These are phyloP conservation scores for Cicer cuneatum DNA, from an alignment of 306 rosid genomes.

Conservation along the genomic window DNA sequence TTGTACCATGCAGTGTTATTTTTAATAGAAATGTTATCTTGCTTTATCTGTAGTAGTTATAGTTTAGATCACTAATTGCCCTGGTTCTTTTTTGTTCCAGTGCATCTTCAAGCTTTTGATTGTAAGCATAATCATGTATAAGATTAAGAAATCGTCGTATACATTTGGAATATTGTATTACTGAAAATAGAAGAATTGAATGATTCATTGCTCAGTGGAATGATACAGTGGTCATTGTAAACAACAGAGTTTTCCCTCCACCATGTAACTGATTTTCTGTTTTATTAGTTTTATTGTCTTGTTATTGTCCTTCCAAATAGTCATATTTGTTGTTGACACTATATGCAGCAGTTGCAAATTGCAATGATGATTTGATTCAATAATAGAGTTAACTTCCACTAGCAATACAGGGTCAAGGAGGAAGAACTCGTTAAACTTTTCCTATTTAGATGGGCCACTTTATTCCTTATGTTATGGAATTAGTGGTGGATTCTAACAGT, in stretches of 20 bases:
- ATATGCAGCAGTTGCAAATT: conserved; percentile 16
- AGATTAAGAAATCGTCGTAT: conserved; percentile 6
- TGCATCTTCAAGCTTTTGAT: conserved; percentile 39
- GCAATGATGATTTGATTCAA: conserved; percentile 7
- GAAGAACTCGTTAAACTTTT: too few relatives aligned
- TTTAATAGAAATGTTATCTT: conserved; percentile 36
- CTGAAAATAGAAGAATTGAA: conserved; percentile 5
- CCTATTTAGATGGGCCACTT: too few relatives aligned
- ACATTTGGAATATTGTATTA: conserved; percentile 1
- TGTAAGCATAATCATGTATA: conserved; percentile 32
- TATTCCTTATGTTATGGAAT: too few relatives aligned
- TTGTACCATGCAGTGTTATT: conserved; percentile 47
- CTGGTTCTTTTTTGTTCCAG: conserved; percentile 45
- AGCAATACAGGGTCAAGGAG: not conserved
- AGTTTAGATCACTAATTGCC: conserved; percentile 40
- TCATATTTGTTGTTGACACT: not conserved
- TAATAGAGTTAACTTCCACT: conserved; percentile 11
- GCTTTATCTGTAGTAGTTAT: conserved; percentile 35
- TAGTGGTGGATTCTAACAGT: too few relatives aligned
- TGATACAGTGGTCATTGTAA: too few relatives aligned
- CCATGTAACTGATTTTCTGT: not conserved
- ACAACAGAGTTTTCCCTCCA: too few relatives aligned
- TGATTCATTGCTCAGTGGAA: too few relatives aligned
- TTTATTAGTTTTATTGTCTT: not conserved
- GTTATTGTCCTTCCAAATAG: not conserved